phyloP scores from a whole-genome alignment of 73 alveolate genomes.

The Paramecium sonneborni region DNA sequence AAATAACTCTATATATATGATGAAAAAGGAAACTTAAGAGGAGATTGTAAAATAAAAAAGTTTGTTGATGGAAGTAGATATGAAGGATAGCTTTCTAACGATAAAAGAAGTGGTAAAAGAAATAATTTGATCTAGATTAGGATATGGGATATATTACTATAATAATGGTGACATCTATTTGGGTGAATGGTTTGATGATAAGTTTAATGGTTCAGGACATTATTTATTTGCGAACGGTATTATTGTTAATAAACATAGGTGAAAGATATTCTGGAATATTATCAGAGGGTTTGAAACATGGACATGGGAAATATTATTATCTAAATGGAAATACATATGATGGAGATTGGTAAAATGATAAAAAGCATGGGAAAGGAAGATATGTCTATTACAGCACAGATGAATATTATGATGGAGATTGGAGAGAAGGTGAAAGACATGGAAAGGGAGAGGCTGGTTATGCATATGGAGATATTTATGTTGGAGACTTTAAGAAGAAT shows the following conservation, averaged over 20 bases:
- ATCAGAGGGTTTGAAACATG: conserved; percentile 63
- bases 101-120: conserved; percentile 3
- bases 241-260: neutral
- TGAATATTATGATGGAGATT: conserved; percentile 67
- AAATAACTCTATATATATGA: conserved; percentile 20
- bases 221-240: conserved; percentile 64
- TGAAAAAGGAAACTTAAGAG: conserved; percentile 50
- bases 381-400: conserved; percentile 56
- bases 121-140: conserved; percentile 26
- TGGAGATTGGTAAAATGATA: conserved; percentile 64
- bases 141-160: conserved; percentile 56
- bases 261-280: conserved; percentile 45
- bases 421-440: conserved; percentile 62
- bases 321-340: conserved; percentile 62
- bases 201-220: conserved; percentile 63
- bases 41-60: conserved; percentile 39
- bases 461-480: conserved; percentile 75
- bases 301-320: conserved; percentile 64
- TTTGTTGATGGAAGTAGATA: conserved; percentile 77
- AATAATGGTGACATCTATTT: conserved; percentile 69
- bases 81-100: conserved; percentile 39
- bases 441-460: conserved; percentile 62
- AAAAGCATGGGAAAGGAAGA: conserved; percentile 62
- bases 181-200: conserved; percentile 74
- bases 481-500: conserved; percentile 70